Evolutionary conservation across 345 rosid genomes (phyloP).

Genomic region (Acer campestre): DNA sequence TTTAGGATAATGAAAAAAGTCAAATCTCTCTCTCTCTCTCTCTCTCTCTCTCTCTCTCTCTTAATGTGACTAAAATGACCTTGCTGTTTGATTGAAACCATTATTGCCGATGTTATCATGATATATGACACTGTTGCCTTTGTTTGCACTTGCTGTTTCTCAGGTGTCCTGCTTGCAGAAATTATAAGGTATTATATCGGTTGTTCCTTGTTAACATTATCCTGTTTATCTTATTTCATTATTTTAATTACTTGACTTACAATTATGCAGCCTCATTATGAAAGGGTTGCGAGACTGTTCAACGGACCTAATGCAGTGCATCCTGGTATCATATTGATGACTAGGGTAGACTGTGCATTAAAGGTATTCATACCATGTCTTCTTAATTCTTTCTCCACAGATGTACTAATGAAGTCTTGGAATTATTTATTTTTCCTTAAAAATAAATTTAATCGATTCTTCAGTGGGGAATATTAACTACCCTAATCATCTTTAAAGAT

Average conservation of each 20-base stretch:
- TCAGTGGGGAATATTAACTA: background rate
- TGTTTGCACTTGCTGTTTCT: slow-evolving; percentile 25
- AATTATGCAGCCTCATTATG: slow-evolving; percentile 82
- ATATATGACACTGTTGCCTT: slow-evolving; percentile 21
- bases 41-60: background rate
- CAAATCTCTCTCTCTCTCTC: background rate
- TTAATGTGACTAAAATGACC: background rate
- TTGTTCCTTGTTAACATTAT: slow-evolving; percentile 12
- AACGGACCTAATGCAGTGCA: slow-evolving; percentile 83
- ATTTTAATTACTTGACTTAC: slow-evolving; percentile 28
- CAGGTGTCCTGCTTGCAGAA: slow-evolving; percentile 99
- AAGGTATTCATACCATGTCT: slow-evolving; percentile 56
- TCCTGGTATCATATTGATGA: slow-evolving; percentile 82
- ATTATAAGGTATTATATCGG: slow-evolving; percentile 71
- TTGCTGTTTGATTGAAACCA: background rate
- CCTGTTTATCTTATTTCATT: slow-evolving; percentile 14
- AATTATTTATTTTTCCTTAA: background rate
- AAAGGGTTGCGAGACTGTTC: slow-evolving; percentile 92
- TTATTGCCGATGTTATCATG: background rate
- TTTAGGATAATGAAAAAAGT: background rate
- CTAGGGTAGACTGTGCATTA: slow-evolving; percentile 89
- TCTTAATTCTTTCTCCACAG: background rate
- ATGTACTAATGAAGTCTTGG: background rate
- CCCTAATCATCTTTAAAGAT: background rate
- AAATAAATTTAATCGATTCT: background rate